Evolutionary conservation across 768 basidiomycete genomes (phyloP).

Genomic region (Candolleomyces efflorescens): DNA sequence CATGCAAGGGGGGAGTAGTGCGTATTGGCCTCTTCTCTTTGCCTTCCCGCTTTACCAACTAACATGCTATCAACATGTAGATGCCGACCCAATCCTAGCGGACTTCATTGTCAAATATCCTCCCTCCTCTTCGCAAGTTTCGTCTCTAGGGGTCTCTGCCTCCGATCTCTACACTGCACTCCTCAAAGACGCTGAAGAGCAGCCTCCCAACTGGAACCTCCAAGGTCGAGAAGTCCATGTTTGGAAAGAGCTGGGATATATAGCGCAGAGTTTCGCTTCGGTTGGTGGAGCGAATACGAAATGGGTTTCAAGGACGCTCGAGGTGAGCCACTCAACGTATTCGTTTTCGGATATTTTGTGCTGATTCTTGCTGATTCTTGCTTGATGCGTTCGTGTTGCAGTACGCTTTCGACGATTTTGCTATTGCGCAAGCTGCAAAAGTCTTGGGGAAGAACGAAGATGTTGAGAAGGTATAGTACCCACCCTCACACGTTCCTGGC

Average conservation of each 20-base stretch:
- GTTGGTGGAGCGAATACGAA: conserved; percentile 54
- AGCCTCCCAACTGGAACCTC: conserved; percentile 58
- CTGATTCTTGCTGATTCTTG: too few relatives aligned
- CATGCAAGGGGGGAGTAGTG: conserved; percentile 61
- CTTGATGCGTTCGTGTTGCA: too few relatives aligned
- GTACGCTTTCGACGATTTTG: conserved; percentile 64
- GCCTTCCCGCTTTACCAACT: not conserved
- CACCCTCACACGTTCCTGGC: not conserved
- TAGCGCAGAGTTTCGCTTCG: conserved; percentile 36
- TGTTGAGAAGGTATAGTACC: conserved; percentile 43
- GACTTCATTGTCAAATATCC: conserved; percentile 62
- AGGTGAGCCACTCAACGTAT: too few relatives aligned
- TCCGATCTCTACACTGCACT: conserved; percentile 52
- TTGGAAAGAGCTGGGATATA: conserved; percentile 46
- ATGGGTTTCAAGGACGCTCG: conserved; percentile 58
- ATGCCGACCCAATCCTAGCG: conserved; percentile 58
- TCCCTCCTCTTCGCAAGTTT: conserved; percentile 20
- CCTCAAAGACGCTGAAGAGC: conserved; percentile 53
- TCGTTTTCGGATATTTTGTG: too few relatives aligned
- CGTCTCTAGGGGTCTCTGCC: conserved; percentile 41
- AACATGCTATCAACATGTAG: conserved; percentile 22
- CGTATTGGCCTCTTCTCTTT: conserved; percentile 21
- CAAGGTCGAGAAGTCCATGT: conserved; percentile 54
- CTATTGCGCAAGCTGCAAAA: conserved; percentile 61
- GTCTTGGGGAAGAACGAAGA: conserved; percentile 46